Base-by-base conservation (phyloP, 1,139 yeast genomes). In the Blastobotrys illinoisensis region DNA sequence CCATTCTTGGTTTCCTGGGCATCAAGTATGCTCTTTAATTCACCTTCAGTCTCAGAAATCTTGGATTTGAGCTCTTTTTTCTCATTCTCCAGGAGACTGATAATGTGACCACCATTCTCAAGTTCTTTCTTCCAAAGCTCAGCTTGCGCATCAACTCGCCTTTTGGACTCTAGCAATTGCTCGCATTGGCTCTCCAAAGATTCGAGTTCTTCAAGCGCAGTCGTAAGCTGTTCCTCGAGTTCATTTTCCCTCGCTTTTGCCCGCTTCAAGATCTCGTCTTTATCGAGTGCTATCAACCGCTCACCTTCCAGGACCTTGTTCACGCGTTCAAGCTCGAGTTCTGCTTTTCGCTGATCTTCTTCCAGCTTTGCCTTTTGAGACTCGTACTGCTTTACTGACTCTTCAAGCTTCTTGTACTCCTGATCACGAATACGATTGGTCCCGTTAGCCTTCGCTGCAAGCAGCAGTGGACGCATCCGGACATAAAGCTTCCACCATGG, bases 401-500 rank as follows among this genome's bases (percentile, higher is more conserved):
- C 64, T 58, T 82, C 88, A 43, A 88, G 73, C 48, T 74, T 74
- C 56, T 77, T 79, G 53, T 88, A 74, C 58, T 83, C 82, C 14
- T 84, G 83, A 56, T 82, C 83, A 62, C 83, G 77, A 57, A 71
- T 73, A 59, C 79, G 81, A 11, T 79, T 74, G 61, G 79, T 84
- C 53, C 79, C 73, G 0, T 83, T 80, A 60, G 82, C 84, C 36
- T 76, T 73, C 0, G 89, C 79, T 9, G 87, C 88, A 56, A 82
- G 84, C 21, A 90, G 72, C 51, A 91, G 71, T 0, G 99, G 98
- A 61, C 87, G 87, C 62, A 93, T 75, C 55, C 82, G 80, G 36
- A 83, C 76, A 60, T 84, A 84, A 50, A 93, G 74, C 53, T 79
- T 81, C 74, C 88, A 86, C 99, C 99, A 93, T 9, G 88, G 88